Percentiles rank a stretch among this genome's conserved stretches.
phyloP scores from a whole-genome alignment of 2,329 filamentous ascomycete species.

The Rhinocladiella similis region DNA sequence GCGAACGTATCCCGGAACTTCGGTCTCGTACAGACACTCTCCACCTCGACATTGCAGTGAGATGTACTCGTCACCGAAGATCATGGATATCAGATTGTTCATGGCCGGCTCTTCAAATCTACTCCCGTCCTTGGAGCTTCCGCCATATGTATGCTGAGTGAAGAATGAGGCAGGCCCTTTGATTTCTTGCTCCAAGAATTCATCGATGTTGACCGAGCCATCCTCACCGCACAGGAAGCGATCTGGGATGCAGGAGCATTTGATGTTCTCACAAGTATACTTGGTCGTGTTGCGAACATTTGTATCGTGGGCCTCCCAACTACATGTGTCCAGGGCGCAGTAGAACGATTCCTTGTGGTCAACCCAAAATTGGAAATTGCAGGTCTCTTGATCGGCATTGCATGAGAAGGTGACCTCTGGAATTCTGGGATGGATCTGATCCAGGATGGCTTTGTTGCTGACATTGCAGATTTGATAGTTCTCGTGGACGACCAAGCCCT shows the following conservation, averaged over 20 bases:
- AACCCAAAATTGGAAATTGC: conserved; percentile 99
- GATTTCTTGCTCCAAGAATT: conserved; percentile 81
- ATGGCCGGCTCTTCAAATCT: conserved; percentile 88
- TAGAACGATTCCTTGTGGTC: conserved; percentile 94
- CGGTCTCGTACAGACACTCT: conserved; percentile 89
- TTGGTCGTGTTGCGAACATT: conserved; percentile 74
- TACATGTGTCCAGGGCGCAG: conserved; percentile 81
- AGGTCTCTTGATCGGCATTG: conserved; percentile 69
- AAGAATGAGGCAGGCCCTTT: conserved; percentile 84
- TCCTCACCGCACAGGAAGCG: conserved; percentile 92
- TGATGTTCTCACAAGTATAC: conserved; percentile 81
- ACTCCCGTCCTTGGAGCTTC: conserved; percentile 68
- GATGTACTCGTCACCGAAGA: conserved; percentile 93
- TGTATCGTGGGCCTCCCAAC: conserved; percentile 68
- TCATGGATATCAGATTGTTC: conserved; percentile 81
- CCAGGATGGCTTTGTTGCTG: conserved; percentile 90
- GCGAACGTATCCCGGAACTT: conserved; percentile 85
- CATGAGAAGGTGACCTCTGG: conserved; percentile 96
- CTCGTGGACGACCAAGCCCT: conserved; percentile 85
- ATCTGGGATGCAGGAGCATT: conserved; percentile 83
- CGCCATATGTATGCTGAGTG: conserved; percentile 59
- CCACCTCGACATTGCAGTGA: conserved; percentile 77
- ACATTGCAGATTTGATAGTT: conserved; percentile 99
- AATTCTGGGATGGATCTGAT: conserved; percentile 78
- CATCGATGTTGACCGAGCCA: conserved; percentile 86